Conservation (phyloP, 2,329 filamentous ascomycete genomes). For the Fusarium heterosporum region DNA sequence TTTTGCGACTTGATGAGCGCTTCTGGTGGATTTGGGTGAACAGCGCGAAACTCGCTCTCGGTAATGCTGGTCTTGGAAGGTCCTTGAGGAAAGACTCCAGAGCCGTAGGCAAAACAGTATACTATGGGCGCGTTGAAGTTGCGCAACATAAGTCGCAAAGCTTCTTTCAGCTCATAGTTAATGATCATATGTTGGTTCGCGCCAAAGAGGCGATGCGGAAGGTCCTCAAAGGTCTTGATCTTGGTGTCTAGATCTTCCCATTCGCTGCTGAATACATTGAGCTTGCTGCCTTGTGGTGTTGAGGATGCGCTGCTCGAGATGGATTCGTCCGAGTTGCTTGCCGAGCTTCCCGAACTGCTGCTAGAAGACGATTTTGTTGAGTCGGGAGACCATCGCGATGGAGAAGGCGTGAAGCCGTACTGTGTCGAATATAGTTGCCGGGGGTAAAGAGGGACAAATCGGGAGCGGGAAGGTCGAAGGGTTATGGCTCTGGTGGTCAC, state of each 20-base stretch:
- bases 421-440: slow-evolving; percentile 19
- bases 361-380: slow-evolving; percentile 20
- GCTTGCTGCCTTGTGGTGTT: slow-evolving; percentile 46
- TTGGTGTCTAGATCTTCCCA: slow-evolving; percentile 59
- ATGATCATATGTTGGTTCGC: slow-evolving; percentile 97
- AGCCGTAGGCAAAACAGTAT: slow-evolving; percentile 97
- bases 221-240: slow-evolving; percentile 59
- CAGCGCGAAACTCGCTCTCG: slow-evolving; percentile 68
- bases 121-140: slow-evolving; percentile 93
- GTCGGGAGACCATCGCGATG: slow-evolving; percentile 41
- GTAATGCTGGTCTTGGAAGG: slow-evolving; percentile 64
- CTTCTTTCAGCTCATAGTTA: slow-evolving; percentile 94
- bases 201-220: slow-evolving; percentile 74
- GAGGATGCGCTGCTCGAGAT: slow-evolving; percentile 34
- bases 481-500: slow-evolving; percentile 40
- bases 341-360: slow-evolving; percentile 20
- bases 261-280: slow-evolving; percentile 55
- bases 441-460: slow-evolving; percentile 14
- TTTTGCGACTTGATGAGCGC: slow-evolving; percentile 88
- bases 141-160: slow-evolving; percentile 86
- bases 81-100: slow-evolving; percentile 91
- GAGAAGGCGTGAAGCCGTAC: background rate
- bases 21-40: slow-evolving; percentile 84
- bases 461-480: slow-evolving; percentile 35
- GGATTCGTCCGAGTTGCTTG: slow-evolving; percentile 16